phyloP scores from a whole-genome alignment of 2,329 filamentous ascomycete genomes.

The Emmonsiellopsis sp. region DNA sequence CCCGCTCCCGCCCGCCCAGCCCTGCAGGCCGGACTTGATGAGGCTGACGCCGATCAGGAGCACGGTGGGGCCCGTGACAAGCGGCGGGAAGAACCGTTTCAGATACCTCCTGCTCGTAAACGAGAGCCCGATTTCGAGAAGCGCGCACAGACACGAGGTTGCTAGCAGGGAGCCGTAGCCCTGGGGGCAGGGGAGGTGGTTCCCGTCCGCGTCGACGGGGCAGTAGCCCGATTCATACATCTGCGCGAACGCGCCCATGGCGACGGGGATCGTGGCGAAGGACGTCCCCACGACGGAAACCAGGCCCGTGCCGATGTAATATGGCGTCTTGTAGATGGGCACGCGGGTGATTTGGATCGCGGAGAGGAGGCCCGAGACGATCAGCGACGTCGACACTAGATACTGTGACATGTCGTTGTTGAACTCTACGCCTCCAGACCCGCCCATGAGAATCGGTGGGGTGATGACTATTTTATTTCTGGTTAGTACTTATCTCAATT shows the following conservation, averaged over 20 bases:
- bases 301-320: conserved; percentile 55
- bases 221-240: conserved; percentile 59
- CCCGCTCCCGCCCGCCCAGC: conserved; percentile 59
- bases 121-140: conserved; percentile 54
- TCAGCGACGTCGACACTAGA: conserved; percentile 59
- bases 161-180: conserved; percentile 58
- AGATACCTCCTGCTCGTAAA: conserved; percentile 53
- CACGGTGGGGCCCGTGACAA: conserved; percentile 60
- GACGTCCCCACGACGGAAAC: conserved; percentile 61
- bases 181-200: conserved; percentile 51
- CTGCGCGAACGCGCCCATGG: conserved; percentile 50
- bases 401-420: conserved; percentile 48
- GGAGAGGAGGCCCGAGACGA: conserved; percentile 57
- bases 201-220: conserved; percentile 47
- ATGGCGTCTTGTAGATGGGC: conserved; percentile 53
- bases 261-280: conserved; percentile 57
- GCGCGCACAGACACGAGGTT: conserved; percentile 39
- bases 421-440: conserved; percentile 48
- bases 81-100: conserved; percentile 56
- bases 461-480: conserved; percentile 39
- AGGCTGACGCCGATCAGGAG: conserved; percentile 58
- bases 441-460: conserved; percentile 50
- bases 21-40: conserved; percentile 52
- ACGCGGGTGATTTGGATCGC: conserved; percentile 58
- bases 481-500: conserved; percentile 9